Base-by-base conservation (phyloP, 2,329 filamentous ascomycete species). In the Aspergillus neoniger region DNA sequence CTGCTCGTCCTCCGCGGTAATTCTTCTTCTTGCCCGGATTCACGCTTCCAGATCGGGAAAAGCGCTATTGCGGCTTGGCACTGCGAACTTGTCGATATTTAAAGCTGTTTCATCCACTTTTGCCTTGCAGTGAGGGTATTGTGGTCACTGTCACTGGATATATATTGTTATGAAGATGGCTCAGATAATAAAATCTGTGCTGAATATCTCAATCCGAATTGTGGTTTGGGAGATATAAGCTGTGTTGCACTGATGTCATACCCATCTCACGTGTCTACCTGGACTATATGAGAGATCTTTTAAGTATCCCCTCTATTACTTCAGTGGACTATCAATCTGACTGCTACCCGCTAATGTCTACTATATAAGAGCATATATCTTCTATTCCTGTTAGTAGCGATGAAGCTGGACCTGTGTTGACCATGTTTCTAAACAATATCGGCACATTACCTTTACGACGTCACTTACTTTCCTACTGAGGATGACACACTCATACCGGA, bases 1-100 rank as follows among this genome's bases (percentile, higher is more conserved):
- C 39, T 47, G 48, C 57, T 62, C 28, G 38, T 57, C 57, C 59
- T 63, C 55, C 59, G 55, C 65, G 58, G 62, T 55, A 60, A 59
- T 65, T 62, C 59, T 67, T 60, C 51, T 62, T 49, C 56, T 62
- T 52, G 58, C 48, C 57, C 56, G 62, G 62, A 58, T 60, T 62
- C 59, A 50, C 57, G 57, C 52, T 62, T 64, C 65, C 63, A 17
- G 51, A 68, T 66, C 53, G 61, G 66, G 66, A 32, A 67, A 64
- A 61, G 65, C 59, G 65, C 43, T 47, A 10, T 17, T 36, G 12
- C 28, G 64, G 30, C 64, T 63, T 66, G 62, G 57, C 61, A 57
- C 32, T 44, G 41, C 9, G 41, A 44, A 10, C 41, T 44, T 21
- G 41, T 21, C 10, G 19, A 44, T 19, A 44, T 44, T 44, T 6